phyloP scores from a whole-genome alignment of 441 rosid genomes.

The Corymbia calophylla region DNA sequence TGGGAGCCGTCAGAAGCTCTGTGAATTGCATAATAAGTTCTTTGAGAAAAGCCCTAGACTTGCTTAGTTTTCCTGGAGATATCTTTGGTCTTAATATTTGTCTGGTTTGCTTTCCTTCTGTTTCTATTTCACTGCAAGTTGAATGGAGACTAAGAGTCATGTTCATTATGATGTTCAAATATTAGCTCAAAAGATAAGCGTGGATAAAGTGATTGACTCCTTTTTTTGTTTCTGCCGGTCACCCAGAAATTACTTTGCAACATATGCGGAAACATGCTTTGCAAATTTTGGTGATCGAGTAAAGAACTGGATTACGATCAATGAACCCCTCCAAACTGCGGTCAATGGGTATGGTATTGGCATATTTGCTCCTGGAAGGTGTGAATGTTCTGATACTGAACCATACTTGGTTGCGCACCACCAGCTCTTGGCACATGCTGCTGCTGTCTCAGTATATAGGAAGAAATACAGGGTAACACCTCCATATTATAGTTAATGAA shows the following conservation, averaged over 20 bases:
- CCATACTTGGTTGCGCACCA: conserved; percentile 89
- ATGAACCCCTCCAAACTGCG: conserved; percentile 91
- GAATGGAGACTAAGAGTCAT: background rate
- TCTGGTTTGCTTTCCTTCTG: background rate
- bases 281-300: conserved; percentile 87
- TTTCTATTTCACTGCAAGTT: background rate
- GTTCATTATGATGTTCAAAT: background rate
- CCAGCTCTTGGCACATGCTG: conserved; percentile 81
- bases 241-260: conserved; percentile 68
- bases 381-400: conserved; percentile 45
- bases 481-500: background rate
- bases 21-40: background rate
- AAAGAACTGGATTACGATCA: conserved; percentile 79
- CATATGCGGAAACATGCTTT: conserved; percentile 86
- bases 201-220: background rate
- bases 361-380: conserved; percentile 78
- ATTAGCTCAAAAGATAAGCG: background rate
- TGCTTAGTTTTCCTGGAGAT: background rate
- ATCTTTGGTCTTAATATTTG: background rate
- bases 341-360: conserved; percentile 68
- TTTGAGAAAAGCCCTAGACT: background rate
- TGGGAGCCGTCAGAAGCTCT: background rate
- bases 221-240: conserved; percentile 3
- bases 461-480: conserved; percentile 63
- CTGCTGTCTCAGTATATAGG: conserved; percentile 65